Evolutionary conservation across 305 asterid genomes (phyloP).

Genomic region (Fraxinus sp.): DNA sequence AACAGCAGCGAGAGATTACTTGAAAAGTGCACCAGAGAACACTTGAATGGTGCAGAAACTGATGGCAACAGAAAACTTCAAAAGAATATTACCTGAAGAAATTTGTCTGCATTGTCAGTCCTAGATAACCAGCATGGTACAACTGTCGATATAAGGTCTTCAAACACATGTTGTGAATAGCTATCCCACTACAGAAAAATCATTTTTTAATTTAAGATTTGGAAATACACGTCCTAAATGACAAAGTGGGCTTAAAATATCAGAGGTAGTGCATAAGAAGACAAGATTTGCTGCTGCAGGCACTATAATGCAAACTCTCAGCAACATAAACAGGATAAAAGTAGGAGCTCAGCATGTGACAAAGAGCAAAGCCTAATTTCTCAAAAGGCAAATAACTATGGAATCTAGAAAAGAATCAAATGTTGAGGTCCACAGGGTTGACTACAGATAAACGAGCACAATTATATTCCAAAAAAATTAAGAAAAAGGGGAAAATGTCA

Average conservation of each 20-base stretch:
- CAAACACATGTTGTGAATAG: constrained; percentile 74
- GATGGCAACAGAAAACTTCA: constrained; percentile 16
- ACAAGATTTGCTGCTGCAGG: neutral
- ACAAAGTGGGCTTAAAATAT: neutral
- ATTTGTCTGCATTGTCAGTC: constrained; percentile 47
- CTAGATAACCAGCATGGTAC: constrained; percentile 83
- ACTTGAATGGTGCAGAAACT: neutral
- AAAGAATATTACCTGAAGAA: constrained; percentile 67
- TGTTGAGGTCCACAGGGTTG: neutral
- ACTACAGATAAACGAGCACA: neutral
- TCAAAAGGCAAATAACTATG: neutral
- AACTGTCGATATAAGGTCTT: constrained; percentile 76
- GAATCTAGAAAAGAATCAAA: constrained; percentile 2
- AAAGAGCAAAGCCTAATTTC: neutral
- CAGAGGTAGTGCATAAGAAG: neutral
- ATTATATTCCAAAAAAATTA: neutral
- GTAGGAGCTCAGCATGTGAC: neutral
- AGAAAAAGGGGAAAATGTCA: neutral
- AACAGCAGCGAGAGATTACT: neutral
- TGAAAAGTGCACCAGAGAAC: constrained; percentile 2
- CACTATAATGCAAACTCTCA: constrained; percentile 10
- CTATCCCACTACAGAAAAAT: constrained; percentile 70
- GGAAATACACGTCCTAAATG: neutral
- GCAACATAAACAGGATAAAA: constrained; percentile 12
- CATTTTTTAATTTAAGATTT: constrained; percentile 22